Evolutionary conservation across 306 rosid genomes (phyloP).

Genomic region (Bauhinia variegata): DNA sequence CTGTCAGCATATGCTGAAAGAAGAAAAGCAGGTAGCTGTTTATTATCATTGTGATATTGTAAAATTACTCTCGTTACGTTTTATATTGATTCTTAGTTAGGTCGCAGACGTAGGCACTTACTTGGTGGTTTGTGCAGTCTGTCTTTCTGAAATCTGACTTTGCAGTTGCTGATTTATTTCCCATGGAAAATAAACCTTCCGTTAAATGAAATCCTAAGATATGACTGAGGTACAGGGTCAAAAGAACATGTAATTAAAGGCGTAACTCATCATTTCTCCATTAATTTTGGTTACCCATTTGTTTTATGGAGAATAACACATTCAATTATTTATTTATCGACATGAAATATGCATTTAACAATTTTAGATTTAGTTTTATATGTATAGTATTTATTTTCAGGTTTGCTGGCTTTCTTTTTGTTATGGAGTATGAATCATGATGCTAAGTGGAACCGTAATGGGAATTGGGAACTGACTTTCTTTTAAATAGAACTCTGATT

Average conservation of each 20-base stretch:
- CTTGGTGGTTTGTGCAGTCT: conserved; percentile 19
- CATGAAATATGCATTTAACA: conserved; percentile 7
- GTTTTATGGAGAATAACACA: background rate
- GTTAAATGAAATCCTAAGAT: conserved; percentile 4
- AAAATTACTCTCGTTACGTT: conserved; percentile 24
- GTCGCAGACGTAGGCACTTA: conserved; percentile 8
- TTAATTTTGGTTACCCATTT: background rate
- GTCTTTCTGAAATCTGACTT: conserved; percentile 23
- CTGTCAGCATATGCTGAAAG: conserved; percentile 84
- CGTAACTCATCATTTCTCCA: background rate
- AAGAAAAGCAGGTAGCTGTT: conserved; percentile 81
- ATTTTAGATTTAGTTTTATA: conserved; percentile 15
- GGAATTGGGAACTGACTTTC: background rate
- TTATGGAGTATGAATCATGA: conserved; percentile 19
- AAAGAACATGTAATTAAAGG: background rate
- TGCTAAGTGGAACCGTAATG: background rate
- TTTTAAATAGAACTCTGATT: conserved; percentile 9
- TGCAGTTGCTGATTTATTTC: conserved; percentile 20
- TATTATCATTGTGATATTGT: conserved; percentile 16
- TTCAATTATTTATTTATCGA: conserved; percentile 21
- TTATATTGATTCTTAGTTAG: conserved; percentile 27
- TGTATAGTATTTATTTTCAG: background rate
- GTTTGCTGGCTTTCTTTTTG: background rate
- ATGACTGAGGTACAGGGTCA: no score
- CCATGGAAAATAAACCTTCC: conserved; percentile 29